Percentiles rank a stretch among this genome's conserved stretches.
Evolutionary conservation across 2,329 filamentous ascomycete genomes (phyloP).

Genomic region (Apiospora phragmitis): DNA sequence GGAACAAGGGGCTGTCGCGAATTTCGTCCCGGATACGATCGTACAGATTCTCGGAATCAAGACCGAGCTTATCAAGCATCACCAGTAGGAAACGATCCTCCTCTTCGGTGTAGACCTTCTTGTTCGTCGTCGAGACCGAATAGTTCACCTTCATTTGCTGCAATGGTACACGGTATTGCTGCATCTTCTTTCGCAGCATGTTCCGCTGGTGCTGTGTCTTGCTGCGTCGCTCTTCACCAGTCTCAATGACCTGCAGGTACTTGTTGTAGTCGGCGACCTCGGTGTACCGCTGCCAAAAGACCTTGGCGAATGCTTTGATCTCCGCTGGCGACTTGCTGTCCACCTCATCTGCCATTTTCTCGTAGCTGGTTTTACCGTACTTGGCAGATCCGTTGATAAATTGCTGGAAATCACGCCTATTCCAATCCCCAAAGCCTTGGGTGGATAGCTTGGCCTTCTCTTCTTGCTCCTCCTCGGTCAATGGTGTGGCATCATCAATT

Average conservation of each 20-base stretch:
- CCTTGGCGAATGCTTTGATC: constrained; percentile 87
- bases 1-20: constrained; percentile 88
- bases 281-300: constrained; percentile 94
- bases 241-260: constrained; percentile 84
- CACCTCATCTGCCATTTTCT: constrained; percentile 82
- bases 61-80: constrained; percentile 86
- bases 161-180: constrained; percentile 92
- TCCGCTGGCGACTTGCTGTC: constrained; percentile 86
- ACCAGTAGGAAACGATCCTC: constrained; percentile 95
- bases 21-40: constrained; percentile 98
- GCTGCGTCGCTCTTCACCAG: constrained; percentile 85
- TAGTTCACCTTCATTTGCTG: constrained; percentile 99
- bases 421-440: constrained; percentile 92
- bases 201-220: constrained; percentile 92
- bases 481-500: constrained; percentile 85
- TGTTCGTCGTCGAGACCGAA: constrained; percentile 97
- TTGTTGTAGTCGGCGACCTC: constrained; percentile 89
- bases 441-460: constrained; percentile 81
- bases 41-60: constrained; percentile 87
- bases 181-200: constrained; percentile 92
- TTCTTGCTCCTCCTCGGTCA: constrained; percentile 86
- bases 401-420: constrained; percentile 95
- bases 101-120: constrained; percentile 99
- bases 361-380: constrained; percentile 84
- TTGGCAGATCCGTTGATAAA: constrained; percentile 95